These are phyloP conservation scores for Suillus fuscotomentosus DNA, from an alignment of 768 basidiomycete species.

Conservation along the genomic window DNA sequence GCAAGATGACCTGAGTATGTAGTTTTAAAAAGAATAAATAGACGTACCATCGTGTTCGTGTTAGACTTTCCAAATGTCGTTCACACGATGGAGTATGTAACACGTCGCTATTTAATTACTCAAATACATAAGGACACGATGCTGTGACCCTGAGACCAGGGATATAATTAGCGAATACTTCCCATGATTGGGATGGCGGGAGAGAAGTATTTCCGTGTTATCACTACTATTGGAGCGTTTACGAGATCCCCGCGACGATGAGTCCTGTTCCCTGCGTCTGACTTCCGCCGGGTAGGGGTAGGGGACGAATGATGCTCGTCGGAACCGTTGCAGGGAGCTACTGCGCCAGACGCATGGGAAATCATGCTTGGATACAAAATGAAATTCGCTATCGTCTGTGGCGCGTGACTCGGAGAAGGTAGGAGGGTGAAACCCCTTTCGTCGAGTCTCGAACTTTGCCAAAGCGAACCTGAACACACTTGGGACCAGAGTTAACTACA, in stretches of 20 bases:
- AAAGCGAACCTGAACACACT: conserved; percentile 27
- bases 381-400: conserved; percentile 27
- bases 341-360: conserved; percentile 15
- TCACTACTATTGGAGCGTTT: conserved; percentile 58
- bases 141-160: too few relatives aligned
- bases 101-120: too few relatives aligned
- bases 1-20: too few relatives aligned
- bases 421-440: conserved; percentile 17
- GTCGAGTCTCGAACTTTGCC: conserved; percentile 24
- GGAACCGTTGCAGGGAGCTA: conserved; percentile 29
- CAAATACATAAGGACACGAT: too few relatives aligned
- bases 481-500: conserved; percentile 5
- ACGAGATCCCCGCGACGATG: conserved; percentile 58
- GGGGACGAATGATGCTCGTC: conserved; percentile 30
- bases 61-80: too few relatives aligned
- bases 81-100: too few relatives aligned
- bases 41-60: too few relatives aligned
- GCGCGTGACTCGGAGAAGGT: conserved; percentile 9
- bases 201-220: conserved; percentile 43
- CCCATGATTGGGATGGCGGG: too few relatives aligned
- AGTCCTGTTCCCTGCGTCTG: conserved; percentile 40
- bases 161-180: too few relatives aligned
- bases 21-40: too few relatives aligned
- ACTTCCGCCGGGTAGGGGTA: conserved; percentile 36
- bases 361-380: conserved; percentile 29